phyloP scores from a whole-genome alignment of 768 basidiomycete species.

The Collybiopsis luxurians region DNA sequence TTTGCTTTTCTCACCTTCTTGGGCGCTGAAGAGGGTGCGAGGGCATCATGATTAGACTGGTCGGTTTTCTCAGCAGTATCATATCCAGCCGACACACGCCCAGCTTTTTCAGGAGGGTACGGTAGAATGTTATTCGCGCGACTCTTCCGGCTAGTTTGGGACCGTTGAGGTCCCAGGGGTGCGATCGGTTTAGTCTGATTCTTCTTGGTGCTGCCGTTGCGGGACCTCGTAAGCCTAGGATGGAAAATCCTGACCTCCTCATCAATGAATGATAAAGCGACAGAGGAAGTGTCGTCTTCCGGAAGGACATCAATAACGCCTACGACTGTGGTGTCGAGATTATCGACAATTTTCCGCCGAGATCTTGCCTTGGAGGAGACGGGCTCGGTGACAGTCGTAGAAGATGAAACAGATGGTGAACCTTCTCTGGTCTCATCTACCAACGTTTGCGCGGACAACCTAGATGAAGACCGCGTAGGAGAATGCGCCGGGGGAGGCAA shows the following conservation, averaged over 20 bases:
- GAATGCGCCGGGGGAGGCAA: background rate
- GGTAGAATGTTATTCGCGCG: background rate
- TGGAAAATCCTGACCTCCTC: background rate
- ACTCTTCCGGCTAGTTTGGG: background rate
- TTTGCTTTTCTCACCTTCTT: background rate
- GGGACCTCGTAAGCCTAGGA: background rate
- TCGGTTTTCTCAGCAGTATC: background rate
- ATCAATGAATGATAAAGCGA: background rate
- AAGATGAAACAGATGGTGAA: background rate
- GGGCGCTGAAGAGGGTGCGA: background rate
- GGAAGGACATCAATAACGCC: background rate
- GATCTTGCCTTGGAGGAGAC: background rate
- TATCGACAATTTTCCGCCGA: background rate
- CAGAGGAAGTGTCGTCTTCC: background rate
- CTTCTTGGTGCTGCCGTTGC: background rate
- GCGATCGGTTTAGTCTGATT: background rate
- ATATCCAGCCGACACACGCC: background rate
- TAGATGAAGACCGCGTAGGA: constrained; percentile 3
- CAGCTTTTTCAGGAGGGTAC: background rate
- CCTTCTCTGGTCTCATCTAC: background rate
- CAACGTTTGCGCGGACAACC: constrained; percentile 1
- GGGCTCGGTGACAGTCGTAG: background rate
- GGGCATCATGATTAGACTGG: background rate
- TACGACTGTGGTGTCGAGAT: background rate
- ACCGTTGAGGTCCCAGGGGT: background rate